Evolutionary conservation across 371 early-diverging fungal genomes (phyloP).

Genomic region (Apophysomyces ossiformis): DNA sequence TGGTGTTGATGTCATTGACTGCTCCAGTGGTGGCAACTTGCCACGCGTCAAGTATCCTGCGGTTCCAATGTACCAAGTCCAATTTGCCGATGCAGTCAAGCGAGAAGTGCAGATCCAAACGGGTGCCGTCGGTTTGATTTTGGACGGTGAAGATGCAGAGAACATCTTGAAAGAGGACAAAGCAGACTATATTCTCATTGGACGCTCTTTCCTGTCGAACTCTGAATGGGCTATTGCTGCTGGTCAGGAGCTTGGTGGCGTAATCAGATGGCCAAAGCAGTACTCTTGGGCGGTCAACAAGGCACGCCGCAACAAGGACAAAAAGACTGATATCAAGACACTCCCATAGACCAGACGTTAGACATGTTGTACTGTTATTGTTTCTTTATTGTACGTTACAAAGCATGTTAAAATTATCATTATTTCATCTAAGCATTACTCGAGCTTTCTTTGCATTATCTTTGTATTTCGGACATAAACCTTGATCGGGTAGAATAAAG

Average conservation of each 20-base stretch:
- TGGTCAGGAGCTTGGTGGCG: slow-evolving; percentile 63
- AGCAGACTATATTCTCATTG: slow-evolving; percentile 73
- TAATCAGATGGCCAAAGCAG: slow-evolving; percentile 47
- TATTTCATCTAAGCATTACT: too few relatives aligned
- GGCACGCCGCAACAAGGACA: background rate
- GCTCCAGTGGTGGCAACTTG: slow-evolving; percentile 64
- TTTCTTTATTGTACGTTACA: too few relatives aligned
- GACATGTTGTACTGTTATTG: too few relatives aligned
- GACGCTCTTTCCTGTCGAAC: slow-evolving; percentile 68
- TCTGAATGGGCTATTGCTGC: slow-evolving; percentile 39
- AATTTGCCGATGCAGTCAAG: slow-evolving; percentile 64
- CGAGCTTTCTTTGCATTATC: too few relatives aligned
- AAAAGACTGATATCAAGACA: too few relatives aligned
- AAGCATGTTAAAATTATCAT: too few relatives aligned
- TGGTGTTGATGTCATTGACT: slow-evolving; percentile 80
- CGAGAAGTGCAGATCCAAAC: slow-evolving; percentile 54
- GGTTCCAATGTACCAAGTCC: slow-evolving; percentile 61
- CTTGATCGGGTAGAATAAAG: too few relatives aligned
- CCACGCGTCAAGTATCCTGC: slow-evolving; percentile 1
- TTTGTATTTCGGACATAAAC: too few relatives aligned
- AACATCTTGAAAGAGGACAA: slow-evolving; percentile 58
- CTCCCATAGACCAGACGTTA: too few relatives aligned
- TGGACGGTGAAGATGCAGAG: slow-evolving; percentile 61
- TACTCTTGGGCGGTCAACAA: slow-evolving; percentile 4
- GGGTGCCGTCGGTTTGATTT: slow-evolving; percentile 73